phyloP scores from a whole-genome alignment of 176 grass and related monocot genomes.

The sorghum (Sorghum bicolor) region DNA sequence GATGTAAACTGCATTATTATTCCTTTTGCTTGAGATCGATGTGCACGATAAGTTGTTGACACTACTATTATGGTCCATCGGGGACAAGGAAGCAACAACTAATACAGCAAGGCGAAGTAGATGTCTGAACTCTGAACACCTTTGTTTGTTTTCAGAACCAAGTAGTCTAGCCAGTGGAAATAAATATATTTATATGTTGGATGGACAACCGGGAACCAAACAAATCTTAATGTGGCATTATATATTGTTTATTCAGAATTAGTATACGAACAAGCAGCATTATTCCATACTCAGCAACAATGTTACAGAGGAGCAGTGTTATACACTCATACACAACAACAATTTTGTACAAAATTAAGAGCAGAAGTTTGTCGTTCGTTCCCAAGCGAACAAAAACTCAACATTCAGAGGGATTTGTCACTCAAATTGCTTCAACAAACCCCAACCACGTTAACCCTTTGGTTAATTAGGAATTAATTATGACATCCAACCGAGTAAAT shows the following conservation, averaged over 20 bases:
- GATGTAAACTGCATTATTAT: neutral
- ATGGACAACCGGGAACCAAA: neutral
- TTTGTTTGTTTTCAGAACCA: neutral
- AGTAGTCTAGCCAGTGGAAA: neutral
- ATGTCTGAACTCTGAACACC: neutral
- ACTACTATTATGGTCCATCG: neutral
- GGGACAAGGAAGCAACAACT: neutral
- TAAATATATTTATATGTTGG: neutral
- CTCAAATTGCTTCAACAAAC: neutral
- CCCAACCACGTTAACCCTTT: slow-evolving; percentile 29
- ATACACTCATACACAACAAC: neutral
- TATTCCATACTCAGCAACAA: neutral
- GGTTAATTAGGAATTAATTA: slow-evolving; percentile 5
- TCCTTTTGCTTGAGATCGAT: neutral
- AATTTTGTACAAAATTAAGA: neutral
- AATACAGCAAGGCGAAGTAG: neutral
- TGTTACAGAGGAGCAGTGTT: neutral
- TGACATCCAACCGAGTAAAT: neutral
- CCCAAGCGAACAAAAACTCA: neutral
- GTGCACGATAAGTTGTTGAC: neutral
- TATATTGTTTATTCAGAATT: neutral
- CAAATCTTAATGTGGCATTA: neutral
- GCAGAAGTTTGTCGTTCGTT: neutral
- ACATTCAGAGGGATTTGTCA: neutral
- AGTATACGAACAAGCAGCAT: neutral